Evolutionary conservation across 2,329 filamentous ascomycete genomes (phyloP), one percentile per base, ranked within the genome.

Genomic region (Fusarium marasasianum): DNA sequence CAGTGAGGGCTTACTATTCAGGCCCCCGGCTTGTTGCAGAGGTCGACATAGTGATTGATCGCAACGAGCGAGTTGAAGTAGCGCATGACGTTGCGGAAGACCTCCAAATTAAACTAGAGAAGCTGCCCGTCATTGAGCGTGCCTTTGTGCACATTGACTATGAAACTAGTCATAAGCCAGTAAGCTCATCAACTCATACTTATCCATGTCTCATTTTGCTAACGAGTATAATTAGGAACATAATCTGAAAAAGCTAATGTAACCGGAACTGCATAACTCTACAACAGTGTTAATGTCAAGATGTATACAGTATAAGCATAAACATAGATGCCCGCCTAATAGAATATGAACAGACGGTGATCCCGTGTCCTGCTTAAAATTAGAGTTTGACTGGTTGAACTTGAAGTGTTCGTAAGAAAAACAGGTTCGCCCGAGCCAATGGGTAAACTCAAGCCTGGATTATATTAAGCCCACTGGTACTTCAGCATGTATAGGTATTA

Each of bases 101-200:
- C 77, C 87, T 99, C 77, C 96, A 99, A 86, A 93, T 93, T 69
- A 98, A 98, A 85, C 87, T 98, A 5, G 96, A 99, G 87, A 93
- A 92, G 64, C 83, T 98, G 72, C 96, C 96, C 0, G 92, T 98
- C 80, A 92, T 98, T 14, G 96, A 98, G 87, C 87, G 96, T 67
- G 95, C 95, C 0, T 98, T 98, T 81, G 96, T 98, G 26, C 96
- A 99, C 82, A 95, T 98, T n/a, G 96, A 99, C 82, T 98, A 97
- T 78, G 96, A 98, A 85, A 98, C 95, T 8, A 95, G 92, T n/a
- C 96, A 98, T 83, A 95, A 96, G 82, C 96, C 96, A 0, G 95
- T 35, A 15, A 24, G 48, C 2, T 24, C 31, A 24, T 24, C 1
- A 9, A 8, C 11, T 35, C 4, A 18, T n/a, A 17, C 22, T 33